Evolutionary conservation across 2,329 filamentous ascomycete species (phyloP).

Genomic region (Sarocladiaceae sp.): DNA sequence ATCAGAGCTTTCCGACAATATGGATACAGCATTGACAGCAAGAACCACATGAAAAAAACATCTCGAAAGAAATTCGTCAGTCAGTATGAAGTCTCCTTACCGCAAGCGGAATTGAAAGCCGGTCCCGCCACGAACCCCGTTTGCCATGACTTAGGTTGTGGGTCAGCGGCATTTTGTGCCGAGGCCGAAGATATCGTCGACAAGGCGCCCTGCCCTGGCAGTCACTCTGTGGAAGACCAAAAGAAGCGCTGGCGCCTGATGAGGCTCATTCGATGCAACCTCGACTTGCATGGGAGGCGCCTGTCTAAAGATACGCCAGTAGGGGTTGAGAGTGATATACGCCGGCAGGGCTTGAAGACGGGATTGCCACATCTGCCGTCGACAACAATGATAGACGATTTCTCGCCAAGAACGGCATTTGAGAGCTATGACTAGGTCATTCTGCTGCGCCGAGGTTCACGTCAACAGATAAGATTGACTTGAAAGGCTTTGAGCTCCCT

Average conservation of each 20-base stretch:
- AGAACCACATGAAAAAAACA: not conserved
- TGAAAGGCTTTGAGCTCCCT: no score
- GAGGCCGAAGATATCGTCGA: not conserved
- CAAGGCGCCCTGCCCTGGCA: not conserved
- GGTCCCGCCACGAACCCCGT: not conserved
- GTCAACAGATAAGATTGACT: no score
- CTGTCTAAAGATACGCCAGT: not conserved
- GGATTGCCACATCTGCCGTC: no score
- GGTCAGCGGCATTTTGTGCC: constrained; percentile 1
- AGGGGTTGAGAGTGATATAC: no score
- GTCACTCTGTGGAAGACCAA: not conserved
- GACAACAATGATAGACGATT: no score
- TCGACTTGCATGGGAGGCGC: not conserved
- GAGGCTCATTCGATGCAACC: not conserved
- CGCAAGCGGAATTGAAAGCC: not conserved
- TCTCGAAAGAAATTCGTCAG: not conserved
- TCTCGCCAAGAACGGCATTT: no score
- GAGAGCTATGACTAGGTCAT: no score
- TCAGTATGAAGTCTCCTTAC: not conserved
- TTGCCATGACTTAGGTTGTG: not conserved
- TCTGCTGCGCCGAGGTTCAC: no score
- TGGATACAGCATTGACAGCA: not conserved
- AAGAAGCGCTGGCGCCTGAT: not conserved
- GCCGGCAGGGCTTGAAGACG: no score
- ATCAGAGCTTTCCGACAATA: no score